Base-by-base conservation (phyloP, 2,329 filamentous ascomycete species). In the Hortaea werneckii region DNA sequence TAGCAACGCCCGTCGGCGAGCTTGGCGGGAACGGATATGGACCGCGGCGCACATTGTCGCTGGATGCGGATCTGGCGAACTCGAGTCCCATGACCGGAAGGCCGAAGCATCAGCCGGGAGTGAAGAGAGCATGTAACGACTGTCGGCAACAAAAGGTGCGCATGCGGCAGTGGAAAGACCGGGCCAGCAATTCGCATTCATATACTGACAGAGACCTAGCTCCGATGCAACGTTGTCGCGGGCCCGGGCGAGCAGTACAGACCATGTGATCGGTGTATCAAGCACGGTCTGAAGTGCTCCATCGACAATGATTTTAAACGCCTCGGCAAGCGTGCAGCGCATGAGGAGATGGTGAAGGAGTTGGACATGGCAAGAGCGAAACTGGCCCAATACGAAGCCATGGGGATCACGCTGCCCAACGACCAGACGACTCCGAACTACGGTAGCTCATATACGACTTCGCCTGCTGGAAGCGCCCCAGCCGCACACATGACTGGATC, bases 231-330 rank as follows among this genome's bases (percentile, higher is more conserved):
- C 71, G 85, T 90, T 55, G 73, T 85, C 56, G 84, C 88, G 67
- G 84, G 87, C 28, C 85, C 85, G 4, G 57, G 58, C 45, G 58
- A 59, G 34, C 53, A 57, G 12, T 89, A 88, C 64, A 77, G 80
- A 58, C 79, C 79, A 57, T 92, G 86, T 69, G 81, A 81, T 44
- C 77, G 86, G 46, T 92, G 86, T 68, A 78, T 78, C 62, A 85
- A 87, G 58, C 77, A 89, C 60, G 85, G 84, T 66, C 80, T 90
- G 50, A 78, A 82, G 50, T 92, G 86, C 73, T 86, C 87, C 65
- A 90, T 92, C 65, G 85, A 90, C 65, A 85, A 83, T 58, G 87
- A 88, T 65, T 90, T 90, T 69, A 89, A 88, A 74, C 81, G 85
- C 56, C 74, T 89, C 12, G 83, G 85, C 52, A 92, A 92, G 71